These are phyloP conservation scores for Neospora caninum DNA, from an alignment of 169 alveolate genomes.

Conservation along the genomic window DNA sequence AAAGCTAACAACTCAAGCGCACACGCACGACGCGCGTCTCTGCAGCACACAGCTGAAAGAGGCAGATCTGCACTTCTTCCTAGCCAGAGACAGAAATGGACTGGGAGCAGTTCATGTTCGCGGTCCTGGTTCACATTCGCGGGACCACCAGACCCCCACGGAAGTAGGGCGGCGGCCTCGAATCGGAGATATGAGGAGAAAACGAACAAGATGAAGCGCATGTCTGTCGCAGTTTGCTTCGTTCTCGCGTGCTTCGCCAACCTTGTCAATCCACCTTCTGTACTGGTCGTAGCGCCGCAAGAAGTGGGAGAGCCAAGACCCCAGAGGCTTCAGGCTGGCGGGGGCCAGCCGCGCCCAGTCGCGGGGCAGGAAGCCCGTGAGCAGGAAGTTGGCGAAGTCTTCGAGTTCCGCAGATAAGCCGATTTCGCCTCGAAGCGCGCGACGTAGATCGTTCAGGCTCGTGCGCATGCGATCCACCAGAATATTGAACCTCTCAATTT, in stretches of 20 bases:
- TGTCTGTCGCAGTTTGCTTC: neutral
- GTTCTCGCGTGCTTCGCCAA: neutral
- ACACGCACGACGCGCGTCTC: no score
- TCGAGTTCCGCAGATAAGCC: conserved; percentile 93
- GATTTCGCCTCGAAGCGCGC: conserved; percentile 93
- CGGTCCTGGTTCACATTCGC: no score
- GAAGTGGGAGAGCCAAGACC: conserved; percentile 90
- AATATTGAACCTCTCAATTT: conserved; percentile 88
- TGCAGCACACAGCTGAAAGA: no score
- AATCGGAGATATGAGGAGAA: no score
- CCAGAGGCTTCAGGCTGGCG: conserved; percentile 91
- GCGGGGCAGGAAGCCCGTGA: conserved; percentile 86
- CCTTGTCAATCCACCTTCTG: conserved; percentile 80
- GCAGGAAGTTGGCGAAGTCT: conserved; percentile 84
- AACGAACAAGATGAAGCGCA: no score
- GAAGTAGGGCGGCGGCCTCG: neutral
- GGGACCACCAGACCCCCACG: neutral
- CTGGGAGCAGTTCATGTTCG: no score
- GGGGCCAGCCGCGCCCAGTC: conserved; percentile 91
- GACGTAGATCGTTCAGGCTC: conserved; percentile 80
- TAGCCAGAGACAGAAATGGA: no score
- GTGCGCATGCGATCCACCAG: conserved; percentile 81
- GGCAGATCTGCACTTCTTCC: no score
- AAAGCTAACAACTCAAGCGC: neutral
- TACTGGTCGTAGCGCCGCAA: conserved; percentile 82